A percentile compares a stretch with the other conserved stretches of the same genome.
Evolutionary conservation across 495 filamentous ascomycete species (phyloP).

Genomic region (Aspergillus nanangensis): DNA sequence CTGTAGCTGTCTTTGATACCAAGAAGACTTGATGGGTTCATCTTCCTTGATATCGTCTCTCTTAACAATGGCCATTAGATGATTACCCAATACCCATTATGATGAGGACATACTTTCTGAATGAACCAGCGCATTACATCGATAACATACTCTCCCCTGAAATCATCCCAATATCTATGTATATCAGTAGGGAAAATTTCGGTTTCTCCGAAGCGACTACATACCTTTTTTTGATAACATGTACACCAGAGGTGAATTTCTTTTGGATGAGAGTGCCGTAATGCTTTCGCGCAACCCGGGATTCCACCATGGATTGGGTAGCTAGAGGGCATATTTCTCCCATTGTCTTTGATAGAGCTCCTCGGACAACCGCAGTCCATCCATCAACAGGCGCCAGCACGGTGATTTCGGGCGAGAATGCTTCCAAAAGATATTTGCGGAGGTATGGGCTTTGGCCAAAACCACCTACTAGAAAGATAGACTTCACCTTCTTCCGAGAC

Average conservation of each 20-base stretch:
- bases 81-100: not conserved
- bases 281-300: conserved; percentile 33
- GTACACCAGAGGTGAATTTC: conserved; percentile 12
- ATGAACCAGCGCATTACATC: conserved; percentile 24
- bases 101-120: conserved; percentile 13
- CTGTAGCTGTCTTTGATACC: conserved; percentile 4
- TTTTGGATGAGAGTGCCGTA: conserved; percentile 23
- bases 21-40: conserved; percentile 9
- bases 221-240: conserved; percentile 20
- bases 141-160: conserved; percentile 14
- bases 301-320: conserved; percentile 20
- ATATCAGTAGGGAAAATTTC: not conserved
- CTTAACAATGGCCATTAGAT: conserved; percentile 4
- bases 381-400: conserved; percentile 27
- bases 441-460: conserved; percentile 67
- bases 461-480: conserved; percentile 65
- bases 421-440: conserved; percentile 17
- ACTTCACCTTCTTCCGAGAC: conserved; percentile 21
- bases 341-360: conserved; percentile 34
- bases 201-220: not conserved
- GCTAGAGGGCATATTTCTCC: conserved; percentile 15
- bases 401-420: conserved; percentile 9
- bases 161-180: conserved; percentile 17
- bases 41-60: conserved; percentile 19
- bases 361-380: conserved; percentile 40